Percentiles rank a stretch among this genome's conserved stretches.
Evolutionary conservation across 257 asterid species (phyloP).

Genomic region (Ilex aquifolium): DNA sequence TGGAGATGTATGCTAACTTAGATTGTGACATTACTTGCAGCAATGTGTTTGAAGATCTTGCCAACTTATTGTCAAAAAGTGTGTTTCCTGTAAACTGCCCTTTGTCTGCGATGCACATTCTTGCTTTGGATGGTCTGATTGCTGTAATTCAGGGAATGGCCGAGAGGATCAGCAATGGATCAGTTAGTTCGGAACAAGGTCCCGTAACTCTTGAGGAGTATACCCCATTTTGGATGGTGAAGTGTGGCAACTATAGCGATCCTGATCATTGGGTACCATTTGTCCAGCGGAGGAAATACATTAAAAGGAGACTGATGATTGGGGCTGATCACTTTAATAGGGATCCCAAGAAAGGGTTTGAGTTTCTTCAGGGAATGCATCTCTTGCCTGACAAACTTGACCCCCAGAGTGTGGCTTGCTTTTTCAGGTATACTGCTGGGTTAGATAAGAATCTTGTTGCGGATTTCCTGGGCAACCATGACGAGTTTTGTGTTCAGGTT

Average conservation of each 20-base stretch:
- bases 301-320: conserved; percentile 89
- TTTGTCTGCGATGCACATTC: conserved; percentile 93
- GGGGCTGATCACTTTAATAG: conserved; percentile 98
- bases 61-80: conserved; percentile 83
- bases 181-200: conserved; percentile 50
- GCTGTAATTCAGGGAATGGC: conserved; percentile 99
- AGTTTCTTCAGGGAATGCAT: conserved; percentile 91
- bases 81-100: conserved; percentile 97
- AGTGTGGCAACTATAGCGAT: conserved; percentile 73
- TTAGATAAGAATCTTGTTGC: conserved; percentile 96
- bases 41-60: conserved; percentile 93
- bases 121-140: conserved; percentile 94
- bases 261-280: conserved; percentile 93
- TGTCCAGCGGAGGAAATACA: conserved; percentile 73
- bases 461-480: conserved; percentile 97
- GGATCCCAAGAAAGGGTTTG: conserved; percentile 95
- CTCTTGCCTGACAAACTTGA: conserved; percentile 95
- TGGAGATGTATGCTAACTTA: conserved; percentile 85
- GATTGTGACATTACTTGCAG: conserved; percentile 96
- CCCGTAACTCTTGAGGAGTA: conserved; percentile 68
- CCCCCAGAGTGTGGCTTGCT: conserved; percentile 97
- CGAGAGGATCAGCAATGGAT: conserved; percentile 90
- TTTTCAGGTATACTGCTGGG: conserved; percentile 93
- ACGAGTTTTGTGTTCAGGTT: conserved; percentile 94
- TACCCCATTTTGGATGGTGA: conserved; percentile 94